Evolutionary conservation across 108 stramenopile species (phyloP), one percentile per base, ranked within the genome.

Genomic region (Fistulifera solaris): DNA sequence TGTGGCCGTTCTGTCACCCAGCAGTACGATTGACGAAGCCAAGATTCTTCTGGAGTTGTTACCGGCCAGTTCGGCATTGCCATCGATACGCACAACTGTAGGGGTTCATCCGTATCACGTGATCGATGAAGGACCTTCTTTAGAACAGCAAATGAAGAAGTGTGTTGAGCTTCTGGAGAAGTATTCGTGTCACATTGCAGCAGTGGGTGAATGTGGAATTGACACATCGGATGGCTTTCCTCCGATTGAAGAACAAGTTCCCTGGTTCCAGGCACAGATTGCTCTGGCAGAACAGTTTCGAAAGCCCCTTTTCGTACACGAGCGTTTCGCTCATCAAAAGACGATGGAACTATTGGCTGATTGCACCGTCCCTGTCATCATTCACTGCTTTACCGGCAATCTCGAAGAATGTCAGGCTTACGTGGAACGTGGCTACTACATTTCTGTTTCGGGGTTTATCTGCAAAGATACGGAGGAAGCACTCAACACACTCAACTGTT

Each of bases 301-400:
- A 45, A 17, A 6, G 40, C 40, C 44, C 19, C 24, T 85, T 7
- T 89, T 89, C 74, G 56, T 89, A 0, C 88, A 89, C 40, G 88
- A 89, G 60, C 71, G 88, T 45, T 52, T 73, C 23, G 88, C 83
- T 10, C 83, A 83, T 61, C 65, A 73, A 12, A 73, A 81, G 40
- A 76, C 80, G 1, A 54, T 83, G 17, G 44, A 58, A 35, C 65
- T 78, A 27, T 70, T 89, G 14, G 65, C 80, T 21, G 67, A 76
- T 18, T 68, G 50, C 3, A 56, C 41, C 28, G 62, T 56, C 3
- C 76, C 83, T 44, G 52, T 87, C 22, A 71, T 92, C 46, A 69
- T 87, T 38, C 90, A 92, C 62, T 92, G 90, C 75, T 92, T 79
- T 62, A 92, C 90, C 1, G 90, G 90, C 18, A 79, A 77, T 11